A percentile compares a stretch with the other conserved stretches of the same genome.
phyloP scores from a whole-genome alignment of 176 grass and related monocot species.

The Chrysopogon serrulatus region DNA sequence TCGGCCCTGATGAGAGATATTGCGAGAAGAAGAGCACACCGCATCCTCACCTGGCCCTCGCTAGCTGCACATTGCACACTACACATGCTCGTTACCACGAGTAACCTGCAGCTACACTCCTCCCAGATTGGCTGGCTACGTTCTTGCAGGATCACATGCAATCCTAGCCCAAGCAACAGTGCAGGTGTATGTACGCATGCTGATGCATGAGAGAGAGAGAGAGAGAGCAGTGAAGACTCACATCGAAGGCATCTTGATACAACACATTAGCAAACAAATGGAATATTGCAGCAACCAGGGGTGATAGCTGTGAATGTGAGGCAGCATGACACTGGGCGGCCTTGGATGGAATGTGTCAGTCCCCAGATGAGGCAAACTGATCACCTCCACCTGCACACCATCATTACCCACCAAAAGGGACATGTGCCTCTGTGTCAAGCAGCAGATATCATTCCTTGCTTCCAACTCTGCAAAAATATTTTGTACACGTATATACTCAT shows the following conservation, averaged over 20 bases:
- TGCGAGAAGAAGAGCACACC: constrained; percentile 46
- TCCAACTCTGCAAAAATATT: constrained; percentile 44
- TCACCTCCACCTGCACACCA: constrained; percentile 60
- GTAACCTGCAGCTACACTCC: constrained; percentile 9
- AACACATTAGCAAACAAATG: constrained; percentile 93
- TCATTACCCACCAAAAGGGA: constrained; percentile 48
- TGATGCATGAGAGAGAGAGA: constrained; percentile 9
- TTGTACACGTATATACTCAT: neutral
- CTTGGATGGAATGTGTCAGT: constrained; percentile 90
- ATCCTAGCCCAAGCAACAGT: constrained; percentile 25
- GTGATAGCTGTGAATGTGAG: constrained; percentile 33
- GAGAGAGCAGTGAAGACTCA: constrained; percentile 76
- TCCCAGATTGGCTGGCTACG: neutral
- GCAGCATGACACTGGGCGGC: constrained; percentile 45
- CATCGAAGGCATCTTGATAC: constrained; percentile 91
- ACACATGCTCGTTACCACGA: constrained; percentile 29
- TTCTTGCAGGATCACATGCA: constrained; percentile 23
- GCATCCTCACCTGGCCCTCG: constrained; percentile 7
- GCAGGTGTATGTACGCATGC: constrained; percentile 2
- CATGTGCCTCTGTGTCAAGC: constrained; percentile 46
- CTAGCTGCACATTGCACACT: constrained; percentile 27
- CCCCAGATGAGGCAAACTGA: constrained; percentile 63
- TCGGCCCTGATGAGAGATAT: constrained; percentile 29
- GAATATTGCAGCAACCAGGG: constrained; percentile 69
- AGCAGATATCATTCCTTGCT: constrained; percentile 36